Evolutionary conservation across 768 basidiomycete genomes (phyloP), one percentile per base, ranked within the genome.

Genomic region (Boletus subparvulus): DNA sequence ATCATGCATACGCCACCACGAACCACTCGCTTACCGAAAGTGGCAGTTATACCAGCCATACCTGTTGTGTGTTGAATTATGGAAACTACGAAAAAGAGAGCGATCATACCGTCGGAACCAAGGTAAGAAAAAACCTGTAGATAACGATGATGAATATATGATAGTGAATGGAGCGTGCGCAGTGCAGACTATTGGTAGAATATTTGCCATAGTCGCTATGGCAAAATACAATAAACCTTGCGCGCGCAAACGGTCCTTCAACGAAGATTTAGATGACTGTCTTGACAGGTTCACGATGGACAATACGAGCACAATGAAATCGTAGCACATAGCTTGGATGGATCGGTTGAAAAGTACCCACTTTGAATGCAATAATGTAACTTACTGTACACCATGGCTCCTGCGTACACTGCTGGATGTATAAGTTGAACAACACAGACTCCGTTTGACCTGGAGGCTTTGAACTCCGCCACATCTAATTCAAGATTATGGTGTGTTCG

Each of bases 311-410:
- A 66, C 56, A 6, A 66, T 11, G 33, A 68, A 26, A 43, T 70
- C 64, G 28, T 62, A 69, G 6, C 54, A 47, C 50, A 52, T 45
- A 16, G 67, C 68, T 69, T 39, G 3, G 17, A 28, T 6, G 10
- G 2, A 28, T 41, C 3, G 0, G n/a, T 42, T 69, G 16, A 60
- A 41, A 10, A 12, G 9, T 13, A 21, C 9, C 0, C 5, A 6
- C 11, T 10, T 36, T 26, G 16, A 45, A 33, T 1, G 14, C 6
- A 19, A 45, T 12, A 3, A 4, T 0, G 14, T 12, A 6, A 55
- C 69, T 44, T 2, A 69, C 68, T 66, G 54, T 59, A 69, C 33
- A 56, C 3, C 41, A 56, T 58, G 5, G 55, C n/a, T 7, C n/a
- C 55, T 24, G 59, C 52, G 3, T 37, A 50, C 21, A 56, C 11